Conservation (phyloP, 1,284 basidiomycete genomes). For the Tausonia pullulans region DNA sequence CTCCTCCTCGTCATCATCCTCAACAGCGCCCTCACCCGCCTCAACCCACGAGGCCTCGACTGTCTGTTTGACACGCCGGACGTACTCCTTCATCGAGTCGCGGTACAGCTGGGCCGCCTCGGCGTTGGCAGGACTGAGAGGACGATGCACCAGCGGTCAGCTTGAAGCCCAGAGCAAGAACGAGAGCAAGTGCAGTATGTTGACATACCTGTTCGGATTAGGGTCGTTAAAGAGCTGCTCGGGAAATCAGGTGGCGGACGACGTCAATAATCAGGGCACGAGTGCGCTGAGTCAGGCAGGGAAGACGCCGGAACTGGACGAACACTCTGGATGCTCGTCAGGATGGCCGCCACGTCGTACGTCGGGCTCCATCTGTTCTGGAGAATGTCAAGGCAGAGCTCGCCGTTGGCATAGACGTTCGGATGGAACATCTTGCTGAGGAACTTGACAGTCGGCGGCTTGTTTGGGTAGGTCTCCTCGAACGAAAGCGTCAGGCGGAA, state of each 20-base stretch:
- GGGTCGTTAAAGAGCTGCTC: slow-evolving; percentile 73
- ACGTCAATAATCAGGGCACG: no score
- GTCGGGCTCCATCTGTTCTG: slow-evolving; percentile 98
- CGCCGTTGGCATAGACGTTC: slow-evolving; percentile 96
- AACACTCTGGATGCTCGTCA: slow-evolving; percentile 81
- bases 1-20: slow-evolving; percentile 24
- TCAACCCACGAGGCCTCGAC: slow-evolving; percentile 31
- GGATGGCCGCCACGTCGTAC: slow-evolving; percentile 94
- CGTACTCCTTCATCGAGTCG: slow-evolving; percentile 98
- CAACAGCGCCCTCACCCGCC: slow-evolving; percentile 20
- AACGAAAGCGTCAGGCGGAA: slow-evolving; percentile 93
- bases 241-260: no score
- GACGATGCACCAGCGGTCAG: background rate
- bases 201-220: slow-evolving; percentile 66
- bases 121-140: slow-evolving; percentile 78
- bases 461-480: slow-evolving; percentile 96
- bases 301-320: no score
- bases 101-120: slow-evolving; percentile 92
- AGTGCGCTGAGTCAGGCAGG: no score
- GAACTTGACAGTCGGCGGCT: slow-evolving; percentile 94
- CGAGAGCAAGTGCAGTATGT: background rate
- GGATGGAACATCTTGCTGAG: slow-evolving; percentile 97
- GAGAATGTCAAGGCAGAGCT: slow-evolving; percentile 93
- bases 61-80: slow-evolving; percentile 68
- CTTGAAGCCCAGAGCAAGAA: background rate